Conservation (phyloP, 306 rosid genomes). For the Cucurbita maxima region DNA sequence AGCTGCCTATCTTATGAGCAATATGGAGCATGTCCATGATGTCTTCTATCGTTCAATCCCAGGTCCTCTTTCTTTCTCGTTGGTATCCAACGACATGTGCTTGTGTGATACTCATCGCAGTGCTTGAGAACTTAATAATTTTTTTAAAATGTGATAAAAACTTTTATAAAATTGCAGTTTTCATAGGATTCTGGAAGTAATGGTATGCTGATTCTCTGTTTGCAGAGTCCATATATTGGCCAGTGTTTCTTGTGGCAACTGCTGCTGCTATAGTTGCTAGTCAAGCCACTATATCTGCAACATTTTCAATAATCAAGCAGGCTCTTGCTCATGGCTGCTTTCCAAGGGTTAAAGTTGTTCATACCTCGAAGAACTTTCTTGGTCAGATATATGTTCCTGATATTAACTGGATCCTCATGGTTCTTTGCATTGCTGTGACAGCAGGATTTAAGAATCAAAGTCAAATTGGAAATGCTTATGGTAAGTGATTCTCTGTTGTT, state of each 20-base stretch:
- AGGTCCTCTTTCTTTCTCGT: slow-evolving; percentile 31
- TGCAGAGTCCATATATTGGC: slow-evolving; percentile 72
- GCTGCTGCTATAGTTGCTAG: slow-evolving; percentile 91
- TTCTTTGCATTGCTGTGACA: slow-evolving; percentile 84
- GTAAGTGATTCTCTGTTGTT: slow-evolving; percentile 22
- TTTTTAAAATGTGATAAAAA: background rate
- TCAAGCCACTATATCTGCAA: slow-evolving; percentile 89
- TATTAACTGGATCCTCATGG: slow-evolving; percentile 86
- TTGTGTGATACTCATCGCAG: background rate
- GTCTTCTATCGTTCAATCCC: slow-evolving; percentile 88
- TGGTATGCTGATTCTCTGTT: background rate
- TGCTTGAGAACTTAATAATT: background rate
- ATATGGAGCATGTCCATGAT: slow-evolving; percentile 29
- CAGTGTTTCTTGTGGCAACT: slow-evolving; percentile 78
- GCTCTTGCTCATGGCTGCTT: slow-evolving; percentile 92
- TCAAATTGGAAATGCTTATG: slow-evolving; percentile 95
- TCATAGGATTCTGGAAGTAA: background rate
- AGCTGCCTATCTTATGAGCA: slow-evolving; percentile 76
- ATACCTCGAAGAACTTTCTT: slow-evolving; percentile 65
- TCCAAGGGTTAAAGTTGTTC: slow-evolving; percentile 87
- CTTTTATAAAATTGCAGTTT: background rate
- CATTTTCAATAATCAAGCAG: slow-evolving; percentile 82
- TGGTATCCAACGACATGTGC: background rate
- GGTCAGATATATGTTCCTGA: slow-evolving; percentile 87
- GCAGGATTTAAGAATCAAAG: slow-evolving; percentile 82